These are phyloP conservation scores for Tetracladium setigerum DNA, from an alignment of 495 filamentous ascomycete genomes.

Conservation along the genomic window DNA sequence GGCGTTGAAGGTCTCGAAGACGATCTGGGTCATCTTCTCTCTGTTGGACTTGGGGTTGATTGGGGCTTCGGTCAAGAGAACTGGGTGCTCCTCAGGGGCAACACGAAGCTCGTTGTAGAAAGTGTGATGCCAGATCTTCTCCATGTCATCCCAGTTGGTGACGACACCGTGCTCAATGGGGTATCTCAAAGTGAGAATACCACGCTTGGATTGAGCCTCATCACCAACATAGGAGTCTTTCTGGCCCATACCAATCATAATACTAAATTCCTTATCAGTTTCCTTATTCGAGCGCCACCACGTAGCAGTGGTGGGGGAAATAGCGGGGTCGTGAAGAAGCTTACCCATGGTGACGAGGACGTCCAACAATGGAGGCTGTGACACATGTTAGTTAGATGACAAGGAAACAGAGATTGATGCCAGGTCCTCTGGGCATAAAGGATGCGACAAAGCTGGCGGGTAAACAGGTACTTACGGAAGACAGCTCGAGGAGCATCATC, in stretches of 20 bases:
- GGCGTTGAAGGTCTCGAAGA: constrained; percentile 99
- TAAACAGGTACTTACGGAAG: constrained; percentile 84
- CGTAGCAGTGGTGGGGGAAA: constrained; percentile 5
- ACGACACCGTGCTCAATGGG: constrained; percentile 99
- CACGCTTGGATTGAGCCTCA: constrained; percentile 98
- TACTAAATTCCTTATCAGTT: constrained; percentile 48
- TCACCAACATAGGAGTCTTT: constrained; percentile 99
- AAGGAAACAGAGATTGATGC: constrained; percentile 1
- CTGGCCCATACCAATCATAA: constrained; percentile 99
- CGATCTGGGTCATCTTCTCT: constrained; percentile 99
- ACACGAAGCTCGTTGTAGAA: constrained; percentile 99
- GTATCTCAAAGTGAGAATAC: constrained; percentile 98
- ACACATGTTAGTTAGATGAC: constrained; percentile 9
- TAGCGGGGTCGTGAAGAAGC: constrained; percentile 20
- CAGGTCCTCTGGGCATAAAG: background rate
- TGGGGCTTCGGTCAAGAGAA: constrained; percentile 96
- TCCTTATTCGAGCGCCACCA: constrained; percentile 6
- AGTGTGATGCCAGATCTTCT: constrained; percentile 99
- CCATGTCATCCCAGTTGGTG: constrained; percentile 99
- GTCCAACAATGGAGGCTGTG: constrained; percentile 95
- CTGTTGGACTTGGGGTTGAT: constrained; percentile 99
- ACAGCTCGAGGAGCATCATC: constrained; percentile 99
- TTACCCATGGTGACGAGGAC: constrained; percentile 99
- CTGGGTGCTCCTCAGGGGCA: constrained; percentile 98
- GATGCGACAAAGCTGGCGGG: background rate